Percentiles rank a stretch among this genome's conserved stretches.
These are phyloP conservation scores for Coemansia sp. DNA, from an alignment of 192 early-diverging fungal genomes.

Conservation along the genomic window DNA sequence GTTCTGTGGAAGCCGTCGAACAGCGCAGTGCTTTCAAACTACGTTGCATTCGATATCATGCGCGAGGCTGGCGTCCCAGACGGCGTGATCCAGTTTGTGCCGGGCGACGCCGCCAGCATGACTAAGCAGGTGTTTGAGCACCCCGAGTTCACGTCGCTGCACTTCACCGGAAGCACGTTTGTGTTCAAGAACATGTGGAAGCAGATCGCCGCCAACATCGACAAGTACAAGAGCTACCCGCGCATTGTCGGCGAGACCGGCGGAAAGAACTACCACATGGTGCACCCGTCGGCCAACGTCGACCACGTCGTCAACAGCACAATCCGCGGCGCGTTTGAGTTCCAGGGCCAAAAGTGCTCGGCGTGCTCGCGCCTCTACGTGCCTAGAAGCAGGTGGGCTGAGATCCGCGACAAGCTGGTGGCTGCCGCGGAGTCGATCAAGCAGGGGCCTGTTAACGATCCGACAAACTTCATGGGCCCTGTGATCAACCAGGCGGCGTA, in stretches of 20 bases:
- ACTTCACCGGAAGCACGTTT: conserved; percentile 92
- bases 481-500: conserved; percentile 95
- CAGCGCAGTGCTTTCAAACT: conserved; percentile 86
- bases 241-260: conserved; percentile 98
- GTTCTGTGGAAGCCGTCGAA: conserved; percentile 97
- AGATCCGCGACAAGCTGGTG: conserved; percentile 71
- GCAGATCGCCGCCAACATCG: conserved; percentile 89
- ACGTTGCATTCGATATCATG: conserved; percentile 86
- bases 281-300: conserved; percentile 78
- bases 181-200: conserved; percentile 96
- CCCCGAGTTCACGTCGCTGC: conserved; percentile 94
- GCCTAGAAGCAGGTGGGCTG: conserved; percentile 77
- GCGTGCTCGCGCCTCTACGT: conserved; percentile 92
- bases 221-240: conserved; percentile 89
- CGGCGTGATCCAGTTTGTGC: conserved; percentile 97
- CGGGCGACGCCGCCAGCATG: conserved; percentile 84
- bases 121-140: conserved; percentile 78
- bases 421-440: conserved; percentile 76
- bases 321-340: conserved; percentile 93
- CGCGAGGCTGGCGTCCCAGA: conserved; percentile 95
- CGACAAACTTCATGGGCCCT: conserved; percentile 81
- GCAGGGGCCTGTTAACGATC: conserved; percentile 83
- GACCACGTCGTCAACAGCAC: conserved; percentile 84
- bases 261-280: conserved; percentile 98
- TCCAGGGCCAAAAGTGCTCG: conserved; percentile 98